Evolutionary conservation across 345 rosid genomes (phyloP).

Genomic region (Heritiera fomes): DNA sequence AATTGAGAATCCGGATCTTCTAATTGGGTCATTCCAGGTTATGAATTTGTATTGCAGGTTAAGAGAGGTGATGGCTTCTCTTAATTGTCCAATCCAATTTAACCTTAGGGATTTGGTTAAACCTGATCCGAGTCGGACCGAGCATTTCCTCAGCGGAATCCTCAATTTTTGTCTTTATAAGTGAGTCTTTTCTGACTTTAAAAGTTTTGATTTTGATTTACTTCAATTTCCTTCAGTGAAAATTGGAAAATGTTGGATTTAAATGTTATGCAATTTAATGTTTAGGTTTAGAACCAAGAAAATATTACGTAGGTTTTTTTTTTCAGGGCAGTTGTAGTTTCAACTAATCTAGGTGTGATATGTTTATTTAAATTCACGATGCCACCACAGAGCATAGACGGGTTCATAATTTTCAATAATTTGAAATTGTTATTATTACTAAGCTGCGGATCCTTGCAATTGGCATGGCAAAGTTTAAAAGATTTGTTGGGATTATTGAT

Average conservation of each 20-base stretch:
- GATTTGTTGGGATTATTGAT: neutral
- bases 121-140: constrained; percentile 65
- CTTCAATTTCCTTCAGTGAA: neutral
- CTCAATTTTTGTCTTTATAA: constrained; percentile 79
- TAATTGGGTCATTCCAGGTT: constrained; percentile 46
- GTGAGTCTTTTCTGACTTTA: constrained; percentile 37
- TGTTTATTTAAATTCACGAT: neutral
- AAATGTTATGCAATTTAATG: neutral
- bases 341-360: neutral
- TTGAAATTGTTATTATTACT: neutral
- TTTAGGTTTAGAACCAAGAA: neutral
- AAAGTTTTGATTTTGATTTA: neutral
- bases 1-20: constrained; percentile 89
- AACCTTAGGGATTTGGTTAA: constrained; percentile 63
- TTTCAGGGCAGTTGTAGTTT: neutral
- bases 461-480: neutral
- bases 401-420: neutral
- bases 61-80: constrained; percentile 41
- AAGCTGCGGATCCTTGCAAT: neutral
- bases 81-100: constrained; percentile 57
- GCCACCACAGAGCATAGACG: neutral
- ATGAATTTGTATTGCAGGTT: constrained; percentile 53
- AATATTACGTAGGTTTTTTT: neutral
- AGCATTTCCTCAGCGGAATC: constrained; percentile 71
- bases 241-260: neutral